A percentile compares a stretch with the other conserved stretches of the same genome.
phyloP scores from a whole-genome alignment of 768 basidiomycete genomes.

The Agrocybe pediades region DNA sequence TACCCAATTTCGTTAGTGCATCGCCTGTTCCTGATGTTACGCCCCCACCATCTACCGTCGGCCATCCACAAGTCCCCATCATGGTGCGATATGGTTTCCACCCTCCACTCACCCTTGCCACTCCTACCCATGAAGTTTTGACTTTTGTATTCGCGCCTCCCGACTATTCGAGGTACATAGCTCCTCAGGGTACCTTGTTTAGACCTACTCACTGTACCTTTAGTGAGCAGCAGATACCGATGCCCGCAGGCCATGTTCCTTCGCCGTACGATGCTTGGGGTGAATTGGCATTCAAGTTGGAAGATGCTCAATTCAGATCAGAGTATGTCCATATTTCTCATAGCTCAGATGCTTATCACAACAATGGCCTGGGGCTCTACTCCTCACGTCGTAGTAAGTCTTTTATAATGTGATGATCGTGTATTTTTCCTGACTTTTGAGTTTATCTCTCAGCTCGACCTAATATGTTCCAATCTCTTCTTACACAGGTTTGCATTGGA shows the following conservation, averaged over 20 bases:
- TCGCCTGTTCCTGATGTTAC: slow-evolving; percentile 26
- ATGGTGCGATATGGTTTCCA: slow-evolving; percentile 51
- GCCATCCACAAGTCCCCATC: slow-evolving; percentile 35
- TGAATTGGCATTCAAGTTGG: slow-evolving; percentile 69
- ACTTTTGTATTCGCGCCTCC: slow-evolving; percentile 78
- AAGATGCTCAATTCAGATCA: slow-evolving; percentile 71
- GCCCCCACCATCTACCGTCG: slow-evolving; percentile 19
- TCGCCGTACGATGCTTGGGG: slow-evolving; percentile 74
- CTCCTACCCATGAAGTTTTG: slow-evolving; percentile 68
- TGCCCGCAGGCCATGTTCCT: slow-evolving; percentile 34
- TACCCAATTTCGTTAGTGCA: slow-evolving; percentile 15
- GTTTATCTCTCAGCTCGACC: slow-evolving; percentile 14
- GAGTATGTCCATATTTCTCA: slow-evolving; percentile 66
- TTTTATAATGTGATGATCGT: slow-evolving; percentile 1
- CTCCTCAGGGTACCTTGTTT: slow-evolving; percentile 17
- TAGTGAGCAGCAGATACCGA: slow-evolving; percentile 40
- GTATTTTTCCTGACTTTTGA: slow-evolving; percentile 13
- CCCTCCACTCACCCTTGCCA: slow-evolving; percentile 54
- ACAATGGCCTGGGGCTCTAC: slow-evolving; percentile 19
- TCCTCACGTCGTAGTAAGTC: slow-evolving; percentile 8
- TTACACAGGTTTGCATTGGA: slow-evolving; percentile 80
- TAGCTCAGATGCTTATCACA: slow-evolving; percentile 27
- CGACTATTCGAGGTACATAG: slow-evolving; percentile 49
- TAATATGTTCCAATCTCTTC: slow-evolving; percentile 16
- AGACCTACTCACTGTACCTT: slow-evolving; percentile 15